Conservation (phyloP, 1,284 basidiomycete genomes). For the Fomes fomentarius region DNA sequence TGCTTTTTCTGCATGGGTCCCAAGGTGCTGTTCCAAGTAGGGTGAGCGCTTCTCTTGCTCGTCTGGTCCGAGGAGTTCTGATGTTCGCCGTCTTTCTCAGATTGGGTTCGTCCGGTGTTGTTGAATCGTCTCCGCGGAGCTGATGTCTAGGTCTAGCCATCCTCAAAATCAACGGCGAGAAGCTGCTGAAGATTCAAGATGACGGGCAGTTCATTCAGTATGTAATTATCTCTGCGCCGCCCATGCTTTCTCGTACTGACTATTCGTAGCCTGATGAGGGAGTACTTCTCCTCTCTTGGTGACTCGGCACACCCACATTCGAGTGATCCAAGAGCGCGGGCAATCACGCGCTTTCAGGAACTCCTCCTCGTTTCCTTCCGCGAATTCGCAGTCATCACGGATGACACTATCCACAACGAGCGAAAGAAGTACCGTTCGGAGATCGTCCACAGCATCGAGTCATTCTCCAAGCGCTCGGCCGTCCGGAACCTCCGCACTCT, state of each 20-base stretch:
- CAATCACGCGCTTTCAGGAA: constrained; percentile 98
- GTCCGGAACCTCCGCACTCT: constrained; percentile 87
- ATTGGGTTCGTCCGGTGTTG: constrained; percentile 43
- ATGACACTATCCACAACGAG: constrained; percentile 92
- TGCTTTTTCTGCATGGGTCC: constrained; percentile 99
- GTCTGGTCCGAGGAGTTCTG: constrained; percentile 10
- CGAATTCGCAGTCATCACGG: constrained; percentile 96
- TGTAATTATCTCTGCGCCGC: constrained; percentile 32
- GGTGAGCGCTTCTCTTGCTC: constrained; percentile 54
- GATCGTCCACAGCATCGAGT: constrained; percentile 93
- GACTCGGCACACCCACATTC: constrained; percentile 95
- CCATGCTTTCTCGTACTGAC: background rate
- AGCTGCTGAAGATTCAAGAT: constrained; percentile 93
- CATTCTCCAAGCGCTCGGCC: constrained; percentile 94
- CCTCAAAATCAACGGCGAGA: constrained; percentile 97
- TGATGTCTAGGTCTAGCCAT: constrained; percentile 64
- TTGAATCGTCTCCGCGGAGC: background rate
- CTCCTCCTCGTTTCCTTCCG: constrained; percentile 95
- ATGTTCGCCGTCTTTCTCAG: constrained; percentile 26
- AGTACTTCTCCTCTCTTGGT: constrained; percentile 93
- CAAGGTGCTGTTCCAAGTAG: constrained; percentile 97
- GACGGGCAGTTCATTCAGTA: constrained; percentile 97
- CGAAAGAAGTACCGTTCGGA: constrained; percentile 88
- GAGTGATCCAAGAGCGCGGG: constrained; percentile 85
- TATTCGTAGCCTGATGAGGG: constrained; percentile 80